A percentile compares a stretch with the other conserved stretches of the same genome.
Evolutionary conservation across 352 stramenopile species (phyloP).

Genomic region (Phytophthora foliorum): DNA sequence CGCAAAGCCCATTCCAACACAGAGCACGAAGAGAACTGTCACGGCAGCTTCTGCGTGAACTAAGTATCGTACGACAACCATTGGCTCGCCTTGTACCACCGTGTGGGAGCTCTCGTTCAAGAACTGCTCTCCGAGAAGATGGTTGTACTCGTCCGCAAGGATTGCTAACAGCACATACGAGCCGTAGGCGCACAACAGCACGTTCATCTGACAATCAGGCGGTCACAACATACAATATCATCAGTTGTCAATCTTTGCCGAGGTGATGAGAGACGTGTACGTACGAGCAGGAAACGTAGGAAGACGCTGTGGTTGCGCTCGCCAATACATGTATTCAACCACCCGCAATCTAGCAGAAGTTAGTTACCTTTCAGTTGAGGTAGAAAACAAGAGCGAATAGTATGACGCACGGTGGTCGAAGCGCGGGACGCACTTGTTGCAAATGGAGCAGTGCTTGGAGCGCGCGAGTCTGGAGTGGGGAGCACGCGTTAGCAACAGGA

Average conservation of each 20-base stretch:
- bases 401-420: slow-evolving; percentile 66
- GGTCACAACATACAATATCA: not conserved
- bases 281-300: slow-evolving; percentile 63
- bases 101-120: slow-evolving; percentile 46
- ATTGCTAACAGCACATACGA: slow-evolving; percentile 59
- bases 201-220: slow-evolving; percentile 48
- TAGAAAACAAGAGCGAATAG: not conserved
- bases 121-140: slow-evolving; percentile 53
- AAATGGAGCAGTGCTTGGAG: slow-evolving; percentile 79
- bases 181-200: slow-evolving; percentile 59
- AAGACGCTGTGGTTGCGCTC: slow-evolving; percentile 71
- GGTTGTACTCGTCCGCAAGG: slow-evolving; percentile 51
- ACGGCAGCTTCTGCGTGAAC: slow-evolving; percentile 53
- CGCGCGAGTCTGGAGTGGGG: slow-evolving; percentile 48
- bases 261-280: no score
- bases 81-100: slow-evolving; percentile 47
- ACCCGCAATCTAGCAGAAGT: slow-evolving; percentile 52
- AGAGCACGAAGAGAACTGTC: slow-evolving; percentile 57
- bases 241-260: slow-evolving; percentile 10
- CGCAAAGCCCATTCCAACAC: slow-evolving; percentile 58
- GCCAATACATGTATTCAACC: slow-evolving; percentile 75
- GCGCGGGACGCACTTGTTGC: slow-evolving; percentile 69
- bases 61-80: slow-evolving; percentile 62
- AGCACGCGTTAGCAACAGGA: slow-evolving; percentile 10
- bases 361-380: not conserved